Percentiles rank a stretch among this genome's conserved stretches.
Conservation (phyloP, 2,329 filamentous ascomycete species). For the Clonostachys rhizophaga region DNA sequence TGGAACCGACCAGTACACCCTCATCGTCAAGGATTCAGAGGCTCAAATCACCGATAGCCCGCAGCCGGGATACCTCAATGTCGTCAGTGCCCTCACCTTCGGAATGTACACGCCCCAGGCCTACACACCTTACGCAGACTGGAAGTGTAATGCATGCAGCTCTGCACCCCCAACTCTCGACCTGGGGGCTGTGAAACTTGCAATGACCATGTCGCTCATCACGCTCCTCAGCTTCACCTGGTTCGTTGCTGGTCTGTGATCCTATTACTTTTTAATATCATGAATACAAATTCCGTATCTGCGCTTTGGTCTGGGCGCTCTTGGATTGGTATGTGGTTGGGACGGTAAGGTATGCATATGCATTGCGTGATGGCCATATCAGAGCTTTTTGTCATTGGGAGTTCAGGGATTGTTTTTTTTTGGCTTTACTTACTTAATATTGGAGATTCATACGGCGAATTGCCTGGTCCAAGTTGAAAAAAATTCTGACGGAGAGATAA, state of each 20-base stretch:
- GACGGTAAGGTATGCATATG: too few species aligned
- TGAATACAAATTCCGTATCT: too few species aligned
- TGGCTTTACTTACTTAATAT: too few species aligned
- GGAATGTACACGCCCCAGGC: constrained; percentile 50
- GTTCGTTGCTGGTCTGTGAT: constrained; percentile 51
- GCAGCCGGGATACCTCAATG: constrained; percentile 49
- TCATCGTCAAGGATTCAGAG: constrained; percentile 58
- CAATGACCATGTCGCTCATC: constrained; percentile 46
- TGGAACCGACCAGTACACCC: constrained; percentile 51
- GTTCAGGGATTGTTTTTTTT: too few species aligned
- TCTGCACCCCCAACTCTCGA: constrained; percentile 42
- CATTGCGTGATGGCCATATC: too few species aligned
- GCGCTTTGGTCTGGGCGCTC: too few species aligned
- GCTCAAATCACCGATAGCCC: constrained; percentile 41
- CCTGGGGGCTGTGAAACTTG: constrained; percentile 41
- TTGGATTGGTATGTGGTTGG: too few species aligned
- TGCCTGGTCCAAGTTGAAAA: too few species aligned
- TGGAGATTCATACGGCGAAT: too few species aligned
- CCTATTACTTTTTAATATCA: constrained; percentile 14
- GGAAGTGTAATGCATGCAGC: constrained; percentile 54
- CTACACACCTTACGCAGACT: constrained; percentile 47
- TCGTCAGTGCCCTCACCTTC: constrained; percentile 41
- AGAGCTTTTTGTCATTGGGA: too few species aligned
- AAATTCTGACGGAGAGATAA: too few species aligned
- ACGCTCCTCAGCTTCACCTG: constrained; percentile 59